These are phyloP conservation scores for Leishmania amazonensis DNA, from an alignment of 208 protist genomes.

Conservation along the genomic window DNA sequence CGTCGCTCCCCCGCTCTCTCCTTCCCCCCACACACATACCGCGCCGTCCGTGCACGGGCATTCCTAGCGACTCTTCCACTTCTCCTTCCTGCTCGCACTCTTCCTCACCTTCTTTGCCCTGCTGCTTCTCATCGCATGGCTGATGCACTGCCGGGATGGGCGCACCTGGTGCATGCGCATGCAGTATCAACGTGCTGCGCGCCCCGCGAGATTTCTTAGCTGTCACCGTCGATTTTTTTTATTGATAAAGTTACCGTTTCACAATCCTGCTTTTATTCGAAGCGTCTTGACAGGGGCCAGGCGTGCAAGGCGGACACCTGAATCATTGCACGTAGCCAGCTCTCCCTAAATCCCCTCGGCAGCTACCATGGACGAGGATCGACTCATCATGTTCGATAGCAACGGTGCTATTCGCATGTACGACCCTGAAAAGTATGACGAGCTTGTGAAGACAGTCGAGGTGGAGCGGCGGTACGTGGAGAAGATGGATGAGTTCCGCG, in stretches of 20 bases:
- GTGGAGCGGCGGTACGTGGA: slow-evolving; percentile 68
- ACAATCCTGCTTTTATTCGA: not conserved
- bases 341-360: not conserved
- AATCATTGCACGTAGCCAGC: not conserved
- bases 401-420: slow-evolving; percentile 91
- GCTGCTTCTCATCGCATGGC: not conserved
- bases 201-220: not conserved
- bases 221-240: not conserved
- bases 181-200: not conserved
- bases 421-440: slow-evolving; percentile 89
- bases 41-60: not conserved
- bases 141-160: not conserved
- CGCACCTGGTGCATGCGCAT: not conserved
- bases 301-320: not conserved
- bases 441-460: slow-evolving; percentile 79
- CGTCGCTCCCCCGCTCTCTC: not conserved
- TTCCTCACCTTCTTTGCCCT: not conserved
- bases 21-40: not conserved
- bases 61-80: not conserved
- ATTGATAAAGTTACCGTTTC: not conserved
- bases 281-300: not conserved
- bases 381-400: slow-evolving; percentile 90
- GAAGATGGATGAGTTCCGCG: slow-evolving; percentile 88
- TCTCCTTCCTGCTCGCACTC: not conserved
- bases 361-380: slow-evolving; percentile 75